Evolutionary conservation across 2,329 filamentous ascomycete species (phyloP).

Genomic region (Clonostachys rhizophaga): DNA sequence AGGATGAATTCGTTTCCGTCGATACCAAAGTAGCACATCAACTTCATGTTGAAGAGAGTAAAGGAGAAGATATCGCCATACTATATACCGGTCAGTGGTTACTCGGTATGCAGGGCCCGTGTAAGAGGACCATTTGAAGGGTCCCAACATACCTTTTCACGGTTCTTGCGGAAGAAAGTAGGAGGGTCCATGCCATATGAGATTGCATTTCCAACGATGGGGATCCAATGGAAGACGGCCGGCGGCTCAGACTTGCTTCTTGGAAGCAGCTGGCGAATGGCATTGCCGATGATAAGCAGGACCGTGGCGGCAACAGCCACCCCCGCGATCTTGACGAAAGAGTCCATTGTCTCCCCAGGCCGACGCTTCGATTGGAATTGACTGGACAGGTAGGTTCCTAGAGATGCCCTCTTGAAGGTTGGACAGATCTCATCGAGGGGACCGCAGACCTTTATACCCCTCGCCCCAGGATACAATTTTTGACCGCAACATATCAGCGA

Average conservation of each 20-base stretch:
- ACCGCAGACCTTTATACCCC: too few relatives aligned
- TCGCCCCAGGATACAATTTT: too few relatives aligned
- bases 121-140: neutral
- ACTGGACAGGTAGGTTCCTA: too few relatives aligned
- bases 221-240: slow-evolving; percentile 55
- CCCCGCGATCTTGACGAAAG: too few relatives aligned
- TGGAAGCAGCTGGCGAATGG: slow-evolving; percentile 11
- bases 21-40: slow-evolving; percentile 43
- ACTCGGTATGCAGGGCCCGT: neutral
- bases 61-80: slow-evolving; percentile 51
- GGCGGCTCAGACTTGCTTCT: slow-evolving; percentile 41
- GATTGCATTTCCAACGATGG: slow-evolving; percentile 65
- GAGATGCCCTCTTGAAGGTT: too few relatives aligned
- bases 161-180: slow-evolving; percentile 60
- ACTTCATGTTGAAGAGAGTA: slow-evolving; percentile 42
- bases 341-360: too few relatives aligned
- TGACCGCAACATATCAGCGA: too few relatives aligned
- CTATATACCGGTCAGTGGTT: slow-evolving; percentile 15
- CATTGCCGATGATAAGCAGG: slow-evolving; percentile 7
- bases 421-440: too few relatives aligned
- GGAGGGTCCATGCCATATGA: slow-evolving; percentile 69
- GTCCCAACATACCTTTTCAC: slow-evolving; percentile 53
- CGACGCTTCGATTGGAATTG: too few relatives aligned
- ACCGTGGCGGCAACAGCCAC: neutral
- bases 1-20: slow-evolving; percentile 52